Evolutionary conservation across 2,329 filamentous ascomycete genomes (phyloP).

Genomic region (Diaporthe helianthi): DNA sequence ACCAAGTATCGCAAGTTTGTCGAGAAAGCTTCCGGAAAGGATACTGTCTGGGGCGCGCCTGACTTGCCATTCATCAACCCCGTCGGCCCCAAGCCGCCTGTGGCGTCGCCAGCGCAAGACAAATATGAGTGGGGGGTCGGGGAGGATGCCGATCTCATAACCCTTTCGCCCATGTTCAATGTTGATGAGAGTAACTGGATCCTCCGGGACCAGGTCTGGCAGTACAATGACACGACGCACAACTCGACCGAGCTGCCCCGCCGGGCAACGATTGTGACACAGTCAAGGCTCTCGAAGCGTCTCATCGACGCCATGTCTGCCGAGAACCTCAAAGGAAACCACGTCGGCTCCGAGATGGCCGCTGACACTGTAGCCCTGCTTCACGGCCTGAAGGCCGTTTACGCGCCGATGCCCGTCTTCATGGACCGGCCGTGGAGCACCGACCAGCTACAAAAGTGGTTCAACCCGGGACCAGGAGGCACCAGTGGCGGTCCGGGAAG

Average conservation of each 20-base stretch:
- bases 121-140: constrained; percentile 78
- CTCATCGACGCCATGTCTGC: constrained; percentile 79
- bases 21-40: constrained; percentile 57
- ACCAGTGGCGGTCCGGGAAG: constrained; percentile 61
- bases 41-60: constrained; percentile 72
- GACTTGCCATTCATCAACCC: constrained; percentile 66
- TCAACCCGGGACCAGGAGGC: constrained; percentile 64
- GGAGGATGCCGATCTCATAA: constrained; percentile 77
- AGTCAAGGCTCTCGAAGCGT: constrained; percentile 74
- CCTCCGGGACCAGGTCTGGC: constrained; percentile 71
- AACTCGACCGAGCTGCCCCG: constrained; percentile 67
- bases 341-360: constrained; percentile 83
- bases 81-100: constrained; percentile 69
- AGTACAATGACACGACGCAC: constrained; percentile 63
- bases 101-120: constrained; percentile 64
- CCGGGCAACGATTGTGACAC: constrained; percentile 79
- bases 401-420: constrained; percentile 79
- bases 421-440: constrained; percentile 77
- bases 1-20: constrained; percentile 71
- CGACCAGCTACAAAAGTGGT: constrained; percentile 61
- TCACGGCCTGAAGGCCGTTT: constrained; percentile 81
- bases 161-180: constrained; percentile 81
- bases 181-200: constrained; percentile 76
- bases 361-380: constrained; percentile 75
- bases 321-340: constrained; percentile 75